Evolutionary conservation across 1,284 basidiomycete genomes (phyloP).

Genomic region (Marasmius fiardii): DNA sequence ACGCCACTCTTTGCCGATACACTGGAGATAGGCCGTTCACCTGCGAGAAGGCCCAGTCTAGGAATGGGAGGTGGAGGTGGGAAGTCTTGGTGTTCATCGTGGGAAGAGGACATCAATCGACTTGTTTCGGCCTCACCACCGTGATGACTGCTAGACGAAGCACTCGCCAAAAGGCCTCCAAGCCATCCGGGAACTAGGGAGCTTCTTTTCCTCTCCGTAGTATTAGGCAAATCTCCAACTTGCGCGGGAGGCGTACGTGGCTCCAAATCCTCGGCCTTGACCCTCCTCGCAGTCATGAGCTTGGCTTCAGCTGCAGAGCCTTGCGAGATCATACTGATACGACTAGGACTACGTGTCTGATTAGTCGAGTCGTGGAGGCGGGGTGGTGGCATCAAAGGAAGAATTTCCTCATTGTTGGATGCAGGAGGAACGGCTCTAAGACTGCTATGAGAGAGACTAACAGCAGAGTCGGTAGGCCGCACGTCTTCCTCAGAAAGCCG

Average conservation of each 20-base stretch:
- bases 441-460: constrained; percentile 25
- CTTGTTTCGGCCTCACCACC: too few relatives aligned
- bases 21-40: constrained; percentile 51
- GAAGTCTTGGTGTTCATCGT: not conserved
- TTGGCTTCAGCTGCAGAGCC: constrained; percentile 44
- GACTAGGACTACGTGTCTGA: constrained; percentile 5
- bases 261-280: constrained; percentile 46
- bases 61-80: not conserved
- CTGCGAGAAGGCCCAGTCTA: constrained; percentile 31
- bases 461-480: not conserved
- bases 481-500: constrained; percentile 29
- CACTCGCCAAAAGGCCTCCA: constrained; percentile 33
- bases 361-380: constrained; percentile 29
- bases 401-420: constrained; percentile 19
- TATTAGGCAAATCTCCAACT: not conserved
- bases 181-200: constrained; percentile 33
- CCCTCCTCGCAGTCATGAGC: constrained; percentile 56
- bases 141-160: not conserved
- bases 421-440: constrained; percentile 22
- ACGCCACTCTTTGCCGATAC: constrained; percentile 47
- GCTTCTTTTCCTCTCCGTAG: constrained; percentile 9
- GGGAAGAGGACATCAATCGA: not conserved
- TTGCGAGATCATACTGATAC: constrained; percentile 7
- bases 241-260: constrained; percentile 22
- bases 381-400: constrained; percentile 29